A percentile compares a stretch with the other conserved stretches of the same genome.
These are phyloP conservation scores for Flaveria floridana DNA, from an alignment of 140 eudicot genomes.

Conservation along the genomic window DNA sequence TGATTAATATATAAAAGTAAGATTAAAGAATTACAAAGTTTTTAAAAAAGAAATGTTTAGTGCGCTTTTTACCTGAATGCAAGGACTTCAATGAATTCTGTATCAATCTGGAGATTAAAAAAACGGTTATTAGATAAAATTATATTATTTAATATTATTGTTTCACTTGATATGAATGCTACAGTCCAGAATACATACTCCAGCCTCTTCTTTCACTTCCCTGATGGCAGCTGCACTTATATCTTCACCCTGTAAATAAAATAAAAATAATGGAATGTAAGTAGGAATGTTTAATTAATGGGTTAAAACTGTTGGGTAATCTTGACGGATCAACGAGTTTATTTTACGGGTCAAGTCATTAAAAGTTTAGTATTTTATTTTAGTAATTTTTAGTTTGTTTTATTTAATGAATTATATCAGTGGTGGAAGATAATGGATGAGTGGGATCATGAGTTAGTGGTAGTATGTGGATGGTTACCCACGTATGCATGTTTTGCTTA, in stretches of 20 bases:
- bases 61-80: conserved; percentile 57
- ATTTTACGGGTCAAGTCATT: too few relatives aligned
- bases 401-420: too few relatives aligned
- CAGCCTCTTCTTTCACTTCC: conserved; percentile 82
- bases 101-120: conserved; percentile 45
- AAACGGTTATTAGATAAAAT: background rate
- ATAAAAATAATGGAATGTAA: background rate
- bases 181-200: conserved; percentile 46
- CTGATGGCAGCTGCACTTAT: conserved; percentile 58
- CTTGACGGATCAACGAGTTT: too few relatives aligned
- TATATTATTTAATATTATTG: background rate
- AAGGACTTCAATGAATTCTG: conserved; percentile 63
- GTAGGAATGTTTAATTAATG: conserved; percentile 18
- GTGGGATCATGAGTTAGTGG: too few relatives aligned
- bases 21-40: background rate
- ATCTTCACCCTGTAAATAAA: conserved; percentile 58
- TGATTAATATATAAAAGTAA: background rate
- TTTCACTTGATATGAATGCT: background rate
- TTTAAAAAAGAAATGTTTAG: background rate
- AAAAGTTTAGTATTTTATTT: too few relatives aligned
- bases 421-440: too few relatives aligned
- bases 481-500: too few relatives aligned
- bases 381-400: too few relatives aligned
- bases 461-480: too few relatives aligned
- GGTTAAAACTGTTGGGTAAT: too few relatives aligned